phyloP scores from a whole-genome alignment of 352 stramenopile species.

The Globisporangium irregulare region DNA sequence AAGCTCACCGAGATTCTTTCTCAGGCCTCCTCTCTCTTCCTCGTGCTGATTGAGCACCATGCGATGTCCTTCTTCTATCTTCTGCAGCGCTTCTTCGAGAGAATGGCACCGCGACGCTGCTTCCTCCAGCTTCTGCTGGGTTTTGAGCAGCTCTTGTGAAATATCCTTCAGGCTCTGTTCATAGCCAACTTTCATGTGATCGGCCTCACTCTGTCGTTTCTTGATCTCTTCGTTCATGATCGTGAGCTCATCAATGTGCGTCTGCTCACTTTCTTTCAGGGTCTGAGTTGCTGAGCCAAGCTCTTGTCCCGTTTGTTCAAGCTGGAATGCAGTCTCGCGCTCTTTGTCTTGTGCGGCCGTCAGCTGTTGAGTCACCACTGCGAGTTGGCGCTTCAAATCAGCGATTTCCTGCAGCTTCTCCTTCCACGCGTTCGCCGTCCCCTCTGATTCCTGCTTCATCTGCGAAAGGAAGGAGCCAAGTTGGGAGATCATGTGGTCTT shows the following conservation, averaged over 20 bases:
- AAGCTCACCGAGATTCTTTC: constrained; percentile 9
- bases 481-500: constrained; percentile 62
- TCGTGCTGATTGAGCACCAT: constrained; percentile 19
- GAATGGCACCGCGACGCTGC: neutral
- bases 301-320: constrained; percentile 33
- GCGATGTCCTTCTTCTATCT: constrained; percentile 19
- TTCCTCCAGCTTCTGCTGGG: constrained; percentile 27
- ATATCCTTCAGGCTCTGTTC: constrained; percentile 30
- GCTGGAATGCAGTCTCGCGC: constrained; percentile 27
- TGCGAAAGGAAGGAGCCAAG: constrained; percentile 67
- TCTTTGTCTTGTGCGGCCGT: constrained; percentile 32
- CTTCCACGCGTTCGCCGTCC: constrained; percentile 51
- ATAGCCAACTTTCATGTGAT: constrained; percentile 37
- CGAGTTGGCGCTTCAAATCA: constrained; percentile 42
- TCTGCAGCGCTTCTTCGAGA: constrained; percentile 26
- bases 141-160: constrained; percentile 29
- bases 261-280: constrained; percentile 28
- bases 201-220: constrained; percentile 29
- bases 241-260: constrained; percentile 47
- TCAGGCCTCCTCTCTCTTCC: constrained; percentile 17
- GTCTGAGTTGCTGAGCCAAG: constrained; percentile 32
- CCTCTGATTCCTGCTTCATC: constrained; percentile 73
- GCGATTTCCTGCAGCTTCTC: constrained; percentile 57
- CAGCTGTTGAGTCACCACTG: constrained; percentile 35
- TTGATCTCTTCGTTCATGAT: constrained; percentile 63